phyloP scores from a whole-genome alignment of 2,329 filamentous ascomycete genomes.

The Truncatella angustata region DNA sequence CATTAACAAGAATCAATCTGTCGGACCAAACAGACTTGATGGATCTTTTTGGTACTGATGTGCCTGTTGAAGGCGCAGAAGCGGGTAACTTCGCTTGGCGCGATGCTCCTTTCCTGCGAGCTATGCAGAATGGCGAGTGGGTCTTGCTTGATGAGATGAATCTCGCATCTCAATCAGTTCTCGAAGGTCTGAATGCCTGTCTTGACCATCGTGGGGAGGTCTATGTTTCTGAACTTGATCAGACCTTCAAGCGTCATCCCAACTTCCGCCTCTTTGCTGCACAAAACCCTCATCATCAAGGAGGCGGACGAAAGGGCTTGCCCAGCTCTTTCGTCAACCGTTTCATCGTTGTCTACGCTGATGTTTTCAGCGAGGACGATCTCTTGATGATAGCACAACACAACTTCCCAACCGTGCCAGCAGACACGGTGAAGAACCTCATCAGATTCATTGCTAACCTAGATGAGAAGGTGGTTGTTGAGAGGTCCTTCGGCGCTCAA shows the following conservation, averaged over 20 bases:
- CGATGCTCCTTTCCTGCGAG: constrained; percentile 90
- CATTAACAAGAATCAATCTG: constrained; percentile 90
- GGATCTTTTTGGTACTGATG: constrained; percentile 95
- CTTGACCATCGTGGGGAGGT: constrained; percentile 94
- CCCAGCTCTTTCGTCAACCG: constrained; percentile 97
- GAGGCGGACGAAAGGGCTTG: constrained; percentile 89
- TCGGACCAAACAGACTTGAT: constrained; percentile 98
- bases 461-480: constrained; percentile 66
- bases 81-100: constrained; percentile 93
- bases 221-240: constrained; percentile 92
- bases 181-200: constrained; percentile 95
- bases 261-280: constrained; percentile 94
- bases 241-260: constrained; percentile 85
- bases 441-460: constrained; percentile 81
- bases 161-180: constrained; percentile 89
- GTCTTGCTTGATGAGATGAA: constrained; percentile 99
- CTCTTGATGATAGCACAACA: constrained; percentile 77
- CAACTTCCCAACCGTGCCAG: constrained; percentile 65
- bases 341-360: constrained; percentile 96
- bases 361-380: constrained; percentile 81
- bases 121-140: constrained; percentile 97
- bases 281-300: constrained; percentile 96
- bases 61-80: constrained; percentile 88
- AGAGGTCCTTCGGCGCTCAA: constrained; percentile 57
- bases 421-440: constrained; percentile 60